Conservation (phyloP, 192 early-diverging fungal species). For the Coemansia sp. region DNA sequence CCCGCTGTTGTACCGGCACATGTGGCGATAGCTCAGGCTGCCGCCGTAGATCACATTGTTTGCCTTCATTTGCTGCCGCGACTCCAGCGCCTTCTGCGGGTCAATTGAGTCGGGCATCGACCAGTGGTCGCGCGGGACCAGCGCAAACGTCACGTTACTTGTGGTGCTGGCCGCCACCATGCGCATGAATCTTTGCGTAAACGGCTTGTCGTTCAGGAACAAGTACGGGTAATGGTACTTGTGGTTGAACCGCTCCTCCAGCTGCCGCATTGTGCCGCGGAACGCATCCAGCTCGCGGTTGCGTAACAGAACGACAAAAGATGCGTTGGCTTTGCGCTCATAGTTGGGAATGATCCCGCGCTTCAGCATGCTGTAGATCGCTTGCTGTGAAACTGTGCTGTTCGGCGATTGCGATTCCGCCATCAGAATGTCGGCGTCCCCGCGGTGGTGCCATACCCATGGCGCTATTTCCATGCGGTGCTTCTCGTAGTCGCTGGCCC, state of each 20-base stretch:
- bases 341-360: constrained; percentile 17
- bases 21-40: constrained; percentile 81
- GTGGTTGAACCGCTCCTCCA: constrained; percentile 71
- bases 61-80: constrained; percentile 62
- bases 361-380: constrained; percentile 17
- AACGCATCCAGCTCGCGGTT: constrained; percentile 60
- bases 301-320: constrained; percentile 61
- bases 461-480: constrained; percentile 53
- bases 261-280: constrained; percentile 53
- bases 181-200: constrained; percentile 59
- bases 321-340: constrained; percentile 21
- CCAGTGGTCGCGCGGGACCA: constrained; percentile 59
- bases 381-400: neutral
- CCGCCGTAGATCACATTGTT: constrained; percentile 72
- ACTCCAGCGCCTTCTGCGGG: constrained; percentile 13
- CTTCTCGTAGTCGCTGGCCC: constrained; percentile 19
- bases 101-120: constrained; percentile 57
- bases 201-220: constrained; percentile 69
- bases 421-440: constrained; percentile 24
- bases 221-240: constrained; percentile 71
- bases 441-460: constrained; percentile 57
- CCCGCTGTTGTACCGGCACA: constrained; percentile 73
- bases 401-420: neutral
- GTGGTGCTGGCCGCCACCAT: constrained; percentile 49
- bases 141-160: constrained; percentile 59